phyloP scores from a whole-genome alignment of 176 grass and related monocot genomes.

The Bolboschoenus planiculmis region DNA sequence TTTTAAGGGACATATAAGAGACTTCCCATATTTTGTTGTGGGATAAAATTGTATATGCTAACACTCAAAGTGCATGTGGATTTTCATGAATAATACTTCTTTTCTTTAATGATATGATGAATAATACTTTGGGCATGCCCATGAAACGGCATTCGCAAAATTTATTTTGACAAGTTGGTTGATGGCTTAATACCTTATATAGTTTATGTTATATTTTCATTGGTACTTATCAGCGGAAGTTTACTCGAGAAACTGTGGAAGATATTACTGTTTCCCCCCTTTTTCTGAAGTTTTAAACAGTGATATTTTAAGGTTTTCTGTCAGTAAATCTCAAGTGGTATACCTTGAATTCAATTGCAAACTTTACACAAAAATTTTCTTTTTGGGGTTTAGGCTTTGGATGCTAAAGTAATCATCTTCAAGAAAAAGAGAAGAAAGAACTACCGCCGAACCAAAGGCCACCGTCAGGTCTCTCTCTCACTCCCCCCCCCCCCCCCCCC shows the following conservation, averaged over 20 bases:
- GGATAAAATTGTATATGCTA: not conserved
- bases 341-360: too few species aligned
- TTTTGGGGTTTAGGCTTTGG: conserved; percentile 50
- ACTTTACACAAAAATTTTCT: not conserved
- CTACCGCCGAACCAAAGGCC: conserved; percentile 89
- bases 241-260: not conserved
- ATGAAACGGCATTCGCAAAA: not conserved
- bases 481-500: not conserved
- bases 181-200: not conserved
- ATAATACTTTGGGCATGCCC: not conserved
- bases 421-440: conserved; percentile 99
- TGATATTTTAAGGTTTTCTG: not conserved
- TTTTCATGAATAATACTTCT: not conserved
- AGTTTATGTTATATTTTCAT: not conserved
- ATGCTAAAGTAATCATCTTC: conserved; percentile 99
- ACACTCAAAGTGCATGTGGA: not conserved
- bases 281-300: not conserved
- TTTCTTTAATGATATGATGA: not conserved
- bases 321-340: too few species aligned
- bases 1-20: not conserved
- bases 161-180: not conserved
- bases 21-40: not conserved
- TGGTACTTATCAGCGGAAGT: not conserved
- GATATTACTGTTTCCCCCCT: not conserved
- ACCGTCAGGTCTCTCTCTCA: conserved; percentile 62